Percentiles rank a stretch among this genome's conserved stretches.
Conservation (phyloP, 2,329 filamentous ascomycete species). For the Magnaporthales sp. region DNA sequence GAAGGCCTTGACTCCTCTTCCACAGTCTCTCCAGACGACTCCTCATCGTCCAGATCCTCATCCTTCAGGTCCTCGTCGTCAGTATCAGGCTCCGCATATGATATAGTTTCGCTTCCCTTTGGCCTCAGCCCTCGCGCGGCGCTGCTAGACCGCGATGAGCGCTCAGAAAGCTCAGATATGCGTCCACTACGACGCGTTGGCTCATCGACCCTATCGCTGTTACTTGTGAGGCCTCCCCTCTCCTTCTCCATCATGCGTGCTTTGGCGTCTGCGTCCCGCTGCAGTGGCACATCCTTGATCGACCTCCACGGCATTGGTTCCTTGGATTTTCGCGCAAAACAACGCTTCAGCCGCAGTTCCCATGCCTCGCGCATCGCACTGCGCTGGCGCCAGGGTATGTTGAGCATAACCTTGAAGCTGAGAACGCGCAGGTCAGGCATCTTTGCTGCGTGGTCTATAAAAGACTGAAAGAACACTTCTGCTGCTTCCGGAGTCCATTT, state of each 20-base stretch:
- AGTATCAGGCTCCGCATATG: constrained; percentile 38
- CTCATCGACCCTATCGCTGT: constrained; percentile 6
- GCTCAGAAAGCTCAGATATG: constrained; percentile 18
- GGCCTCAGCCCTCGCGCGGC: constrained; percentile 14
- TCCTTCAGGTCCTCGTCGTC: constrained; percentile 15
- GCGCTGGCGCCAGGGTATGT: constrained; percentile 74
- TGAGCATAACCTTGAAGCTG: constrained; percentile 67
- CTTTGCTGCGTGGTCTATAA: constrained; percentile 61
- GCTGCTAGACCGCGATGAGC: constrained; percentile 21
- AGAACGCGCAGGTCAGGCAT: constrained; percentile 62
- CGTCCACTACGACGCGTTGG: constrained; percentile 28
- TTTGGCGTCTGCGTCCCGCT: neutral
- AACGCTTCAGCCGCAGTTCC: constrained; percentile 58
- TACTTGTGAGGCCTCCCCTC: neutral
- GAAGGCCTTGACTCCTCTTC: constrained; percentile 10
- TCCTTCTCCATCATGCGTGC: neutral
- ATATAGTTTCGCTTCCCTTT: constrained; percentile 11
- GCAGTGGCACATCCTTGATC: constrained; percentile 7
- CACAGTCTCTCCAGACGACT: constrained; percentile 5
- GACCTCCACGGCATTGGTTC: constrained; percentile 15
- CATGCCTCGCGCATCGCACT: constrained; percentile 72
- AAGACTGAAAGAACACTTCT: constrained; percentile 68
- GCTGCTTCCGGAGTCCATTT: constrained; percentile 65
- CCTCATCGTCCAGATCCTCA: constrained; percentile 23
- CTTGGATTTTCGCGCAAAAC: constrained; percentile 45